phyloP scores from a whole-genome alignment of 129 eudicot genomes.

The Flaveria brownii region DNA sequence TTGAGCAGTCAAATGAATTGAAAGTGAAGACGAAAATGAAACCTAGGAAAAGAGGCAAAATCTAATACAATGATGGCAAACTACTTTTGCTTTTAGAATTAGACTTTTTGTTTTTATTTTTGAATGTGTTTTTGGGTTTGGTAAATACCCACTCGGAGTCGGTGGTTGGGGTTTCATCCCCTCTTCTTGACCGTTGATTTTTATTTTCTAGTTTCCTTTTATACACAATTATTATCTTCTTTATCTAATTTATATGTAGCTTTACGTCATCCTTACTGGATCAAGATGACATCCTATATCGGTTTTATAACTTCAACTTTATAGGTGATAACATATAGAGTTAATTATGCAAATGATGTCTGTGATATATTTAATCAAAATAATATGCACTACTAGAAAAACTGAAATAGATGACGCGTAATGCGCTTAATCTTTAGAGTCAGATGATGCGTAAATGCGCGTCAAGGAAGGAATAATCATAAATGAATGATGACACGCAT shows the following conservation, averaged over 20 bases:
- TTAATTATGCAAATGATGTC: too few species aligned
- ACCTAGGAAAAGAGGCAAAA: conserved; percentile 4
- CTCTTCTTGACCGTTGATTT: conserved; percentile 25
- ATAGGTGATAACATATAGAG: too few species aligned
- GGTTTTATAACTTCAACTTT: too few species aligned
- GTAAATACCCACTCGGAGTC: conserved; percentile 36
- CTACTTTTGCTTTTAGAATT: conserved; percentile 13
- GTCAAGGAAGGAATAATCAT: too few species aligned
- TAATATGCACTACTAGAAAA: too few species aligned
- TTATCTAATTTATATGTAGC: not conserved
- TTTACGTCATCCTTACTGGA: conserved; percentile 11
- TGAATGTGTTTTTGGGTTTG: conserved; percentile 29
- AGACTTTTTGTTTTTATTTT: conserved; percentile 13
- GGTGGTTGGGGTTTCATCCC: conserved; percentile 44
- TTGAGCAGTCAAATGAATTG: conserved; percentile 17
- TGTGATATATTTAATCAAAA: too few species aligned
- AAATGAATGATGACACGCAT: too few species aligned
- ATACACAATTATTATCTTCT: not conserved
- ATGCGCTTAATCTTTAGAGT: too few species aligned
- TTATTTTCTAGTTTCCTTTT: not conserved
- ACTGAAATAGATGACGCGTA: too few species aligned
- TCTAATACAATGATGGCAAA: conserved; percentile 15
- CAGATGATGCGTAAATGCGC: too few species aligned
- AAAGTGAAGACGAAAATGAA: conserved; percentile 13
- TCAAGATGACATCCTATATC: conserved; percentile 4